Percentiles rank a stretch among this genome's conserved stretches.
Conservation (phyloP, 2,329 filamentous ascomycete species). For the Fusarium vanettenii region DNA sequence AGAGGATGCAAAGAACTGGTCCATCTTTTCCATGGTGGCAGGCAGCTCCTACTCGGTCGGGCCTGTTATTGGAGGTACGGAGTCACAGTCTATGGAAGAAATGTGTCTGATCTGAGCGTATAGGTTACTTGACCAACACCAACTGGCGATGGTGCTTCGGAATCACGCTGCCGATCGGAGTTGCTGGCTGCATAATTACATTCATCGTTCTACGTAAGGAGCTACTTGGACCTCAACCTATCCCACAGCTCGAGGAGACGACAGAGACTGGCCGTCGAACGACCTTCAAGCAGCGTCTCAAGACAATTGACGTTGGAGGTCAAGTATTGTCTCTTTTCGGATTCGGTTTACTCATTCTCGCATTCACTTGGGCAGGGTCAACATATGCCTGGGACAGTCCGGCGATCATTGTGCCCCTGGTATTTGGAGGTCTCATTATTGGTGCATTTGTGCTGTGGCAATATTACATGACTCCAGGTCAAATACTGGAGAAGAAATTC, state of each 20-base stretch:
- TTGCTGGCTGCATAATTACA: neutral
- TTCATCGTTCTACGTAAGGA: neutral
- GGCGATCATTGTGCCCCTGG: neutral
- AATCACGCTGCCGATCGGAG: neutral
- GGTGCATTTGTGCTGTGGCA: neutral
- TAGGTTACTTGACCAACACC: neutral
- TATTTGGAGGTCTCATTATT: neutral
- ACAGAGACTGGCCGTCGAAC: neutral
- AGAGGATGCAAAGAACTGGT: neutral
- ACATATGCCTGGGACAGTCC: neutral
- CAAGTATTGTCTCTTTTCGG: neutral
- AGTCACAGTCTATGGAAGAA: too few species aligned
- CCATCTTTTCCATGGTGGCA: neutral
- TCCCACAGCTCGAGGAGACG: neutral
- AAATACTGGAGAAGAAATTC: neutral
- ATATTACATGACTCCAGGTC: neutral
- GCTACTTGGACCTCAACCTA: neutral
- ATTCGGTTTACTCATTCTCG: neutral
- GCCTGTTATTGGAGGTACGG: neutral
- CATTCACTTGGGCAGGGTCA: neutral
- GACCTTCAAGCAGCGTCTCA: neutral
- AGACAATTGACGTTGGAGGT: neutral
- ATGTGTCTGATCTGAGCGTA: neutral
- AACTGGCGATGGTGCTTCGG: neutral
- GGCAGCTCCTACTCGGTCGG: neutral